Evolutionary conservation across 2,329 filamentous ascomycete genomes (phyloP).

Genomic region (Diaporthe ilicicola): DNA sequence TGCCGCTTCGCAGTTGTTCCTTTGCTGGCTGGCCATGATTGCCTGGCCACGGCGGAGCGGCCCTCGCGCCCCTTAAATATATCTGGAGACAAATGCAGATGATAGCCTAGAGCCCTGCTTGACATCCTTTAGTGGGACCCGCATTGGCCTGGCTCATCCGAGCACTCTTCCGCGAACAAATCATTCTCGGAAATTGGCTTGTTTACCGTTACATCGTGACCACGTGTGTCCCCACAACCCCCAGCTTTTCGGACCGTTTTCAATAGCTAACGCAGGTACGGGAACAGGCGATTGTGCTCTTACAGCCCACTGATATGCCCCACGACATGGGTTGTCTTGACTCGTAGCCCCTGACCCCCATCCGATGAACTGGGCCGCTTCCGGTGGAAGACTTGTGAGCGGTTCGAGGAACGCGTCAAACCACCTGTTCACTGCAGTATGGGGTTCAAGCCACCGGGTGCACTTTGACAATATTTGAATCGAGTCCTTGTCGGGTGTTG

Average conservation of each 20-base stretch:
- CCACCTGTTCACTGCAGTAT: background rate
- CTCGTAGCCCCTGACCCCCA: conserved; percentile 2
- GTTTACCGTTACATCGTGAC: conserved; percentile 19
- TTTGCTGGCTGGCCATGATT: background rate
- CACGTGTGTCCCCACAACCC: conserved; percentile 12
- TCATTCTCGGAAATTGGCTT: background rate
- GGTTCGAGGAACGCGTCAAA: background rate
- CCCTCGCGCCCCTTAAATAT: background rate
- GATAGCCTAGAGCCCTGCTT: background rate
- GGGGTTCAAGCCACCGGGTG: background rate
- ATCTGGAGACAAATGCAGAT: background rate
- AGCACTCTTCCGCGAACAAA: conserved; percentile 15
- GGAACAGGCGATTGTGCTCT: background rate
- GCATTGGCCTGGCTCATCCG: conserved; percentile 13
- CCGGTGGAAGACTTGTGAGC: background rate
- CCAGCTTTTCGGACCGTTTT: conserved; percentile 21
- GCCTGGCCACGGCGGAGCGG: background rate
- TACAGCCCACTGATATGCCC: conserved; percentile 10
- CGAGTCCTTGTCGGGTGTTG: too few relatives aligned
- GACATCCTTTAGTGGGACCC: background rate
- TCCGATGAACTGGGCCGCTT: conserved; percentile 7
- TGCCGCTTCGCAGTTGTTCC: background rate
- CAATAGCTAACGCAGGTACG: background rate
- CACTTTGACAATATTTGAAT: too few relatives aligned
- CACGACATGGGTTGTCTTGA: conserved; percentile 9